Evolutionary conservation across 768 basidiomycete species (phyloP), one percentile per base, ranked within the genome.

Genomic region (Coprinopsis strossmayeri): DNA sequence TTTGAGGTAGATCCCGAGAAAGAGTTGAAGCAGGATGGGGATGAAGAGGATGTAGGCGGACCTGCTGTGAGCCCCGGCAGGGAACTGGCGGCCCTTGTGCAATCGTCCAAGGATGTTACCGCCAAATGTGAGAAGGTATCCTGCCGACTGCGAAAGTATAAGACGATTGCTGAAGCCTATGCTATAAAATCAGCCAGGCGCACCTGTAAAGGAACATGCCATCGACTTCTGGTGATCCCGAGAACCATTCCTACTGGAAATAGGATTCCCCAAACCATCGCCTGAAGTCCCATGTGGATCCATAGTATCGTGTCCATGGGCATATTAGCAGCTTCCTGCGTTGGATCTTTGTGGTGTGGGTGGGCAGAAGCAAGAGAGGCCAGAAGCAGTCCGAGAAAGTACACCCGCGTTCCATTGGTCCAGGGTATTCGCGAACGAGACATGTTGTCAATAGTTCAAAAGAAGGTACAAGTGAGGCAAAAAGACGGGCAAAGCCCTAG

Each of bases 171-270:
- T 23, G 47, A 23, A 24, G 40, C 20, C 5, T 25, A 23, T 9
- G 5, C 40, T 32, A 30, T 50, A 20, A 52, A 44, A 34, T 23
- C 26, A 54, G 23, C 45, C 23, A 38, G 20, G 58, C 73, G 32
- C 43, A 84, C 87, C 68, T 95, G 93, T 3, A 92, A 62, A 3
- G 93, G 92, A 37, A 93, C 91, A 63, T 96, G 93, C 83, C 87
- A 94, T 58, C 82, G 77, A 63, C 91, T 93, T 51, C 82, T 73
- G n/a, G 79, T 67, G 13, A 90, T 67, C 15, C 84, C 84, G 3
- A 88, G 65, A 0, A 88, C 81, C 85, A 87, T 87, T 24, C 84
- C 93, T 5, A 82, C 71, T 0, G 93, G 93, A 59, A 95, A 96
- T 26, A 92, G 59, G 2, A 95, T 57, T 2, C 90, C 91, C 93